phyloP scores from a whole-genome alignment of 2,329 filamentous ascomycete genomes.

The Beauveria sp. region DNA sequence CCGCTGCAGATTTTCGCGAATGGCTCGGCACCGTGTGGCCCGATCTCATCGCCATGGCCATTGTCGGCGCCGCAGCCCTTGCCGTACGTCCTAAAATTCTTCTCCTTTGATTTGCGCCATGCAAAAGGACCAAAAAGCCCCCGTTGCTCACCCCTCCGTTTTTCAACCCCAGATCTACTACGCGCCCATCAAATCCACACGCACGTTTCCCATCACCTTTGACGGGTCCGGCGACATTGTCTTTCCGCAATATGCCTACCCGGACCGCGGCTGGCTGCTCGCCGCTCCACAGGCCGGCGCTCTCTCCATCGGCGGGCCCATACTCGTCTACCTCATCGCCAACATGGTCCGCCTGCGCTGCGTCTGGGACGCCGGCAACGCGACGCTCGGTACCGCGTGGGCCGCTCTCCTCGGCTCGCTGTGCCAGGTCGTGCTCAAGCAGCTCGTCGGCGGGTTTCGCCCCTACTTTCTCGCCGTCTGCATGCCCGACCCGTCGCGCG shows the following conservation, averaged over 20 bases:
- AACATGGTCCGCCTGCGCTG: slow-evolving; percentile 47
- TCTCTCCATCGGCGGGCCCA: slow-evolving; percentile 49
- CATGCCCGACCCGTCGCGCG: slow-evolving; percentile 44
- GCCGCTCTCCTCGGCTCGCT: slow-evolving; percentile 50
- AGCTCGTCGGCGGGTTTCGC: slow-evolving; percentile 55
- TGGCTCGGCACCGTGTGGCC: slow-evolving; percentile 53
- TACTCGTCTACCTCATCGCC: slow-evolving; percentile 46
- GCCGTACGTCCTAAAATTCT: slow-evolving; percentile 19
- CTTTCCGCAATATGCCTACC: slow-evolving; percentile 57
- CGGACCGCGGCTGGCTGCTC: slow-evolving; percentile 54
- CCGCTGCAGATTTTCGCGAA: slow-evolving; percentile 23
- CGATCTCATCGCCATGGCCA: slow-evolving; percentile 52
- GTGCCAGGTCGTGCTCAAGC: slow-evolving; percentile 62
- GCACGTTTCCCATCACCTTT: slow-evolving; percentile 57
- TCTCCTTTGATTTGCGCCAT: not conserved
- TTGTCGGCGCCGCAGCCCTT: slow-evolving; percentile 33
- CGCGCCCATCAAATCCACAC: slow-evolving; percentile 44
- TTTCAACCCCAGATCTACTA: slow-evolving; percentile 36
- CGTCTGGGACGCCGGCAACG: slow-evolving; percentile 56
- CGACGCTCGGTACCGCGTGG: slow-evolving; percentile 53
- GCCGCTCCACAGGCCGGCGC: slow-evolving; percentile 51
- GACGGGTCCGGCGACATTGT: slow-evolving; percentile 51
- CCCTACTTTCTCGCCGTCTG: slow-evolving; percentile 60
- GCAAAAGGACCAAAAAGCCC: too few relatives aligned
- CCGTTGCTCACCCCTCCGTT: too few relatives aligned